phyloP scores from a whole-genome alignment of 116 monocot species.

The Thalassia testudinum region DNA sequence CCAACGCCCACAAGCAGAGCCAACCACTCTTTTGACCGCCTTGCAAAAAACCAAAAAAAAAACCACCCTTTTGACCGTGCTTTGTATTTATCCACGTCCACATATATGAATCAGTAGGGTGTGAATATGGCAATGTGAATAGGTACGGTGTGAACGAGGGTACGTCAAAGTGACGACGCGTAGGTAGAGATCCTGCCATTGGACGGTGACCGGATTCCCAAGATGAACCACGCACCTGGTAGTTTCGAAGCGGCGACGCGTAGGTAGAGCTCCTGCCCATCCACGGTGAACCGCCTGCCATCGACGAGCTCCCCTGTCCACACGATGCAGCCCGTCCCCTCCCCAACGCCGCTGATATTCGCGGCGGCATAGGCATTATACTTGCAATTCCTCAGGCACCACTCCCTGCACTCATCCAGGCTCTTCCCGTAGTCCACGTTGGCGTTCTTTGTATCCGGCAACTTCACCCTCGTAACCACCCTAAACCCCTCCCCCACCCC shows the following conservation, averaged over 20 bases:
- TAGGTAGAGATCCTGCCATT: too few relatives aligned
- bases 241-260: conserved; percentile 3
- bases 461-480: neutral
- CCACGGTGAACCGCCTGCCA: neutral
- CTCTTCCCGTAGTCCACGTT: neutral
- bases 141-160: too few relatives aligned
- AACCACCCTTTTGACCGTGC: too few relatives aligned
- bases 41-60: too few relatives aligned
- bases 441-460: conserved; percentile 7
- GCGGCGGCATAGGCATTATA: conserved; percentile 10
- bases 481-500: conserved; percentile 8
- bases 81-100: too few relatives aligned
- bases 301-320: conserved; percentile 8
- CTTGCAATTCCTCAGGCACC: conserved; percentile 18
- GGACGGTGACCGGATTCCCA: too few relatives aligned
- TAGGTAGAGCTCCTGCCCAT: conserved; percentile 1
- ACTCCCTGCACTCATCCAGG: neutral
- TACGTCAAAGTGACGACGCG: too few relatives aligned
- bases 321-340: conserved; percentile 6
- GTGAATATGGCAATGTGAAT: too few relatives aligned
- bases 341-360: neutral
- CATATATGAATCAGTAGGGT: too few relatives aligned
- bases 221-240: too few relatives aligned
- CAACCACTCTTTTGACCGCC: too few relatives aligned
- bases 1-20: too few relatives aligned